A percentile compares a stretch with the other conserved stretches of the same genome.
Evolutionary conservation across 2,329 filamentous ascomycete genomes (phyloP).

Genomic region (Neofusicoccum sp.): DNA sequence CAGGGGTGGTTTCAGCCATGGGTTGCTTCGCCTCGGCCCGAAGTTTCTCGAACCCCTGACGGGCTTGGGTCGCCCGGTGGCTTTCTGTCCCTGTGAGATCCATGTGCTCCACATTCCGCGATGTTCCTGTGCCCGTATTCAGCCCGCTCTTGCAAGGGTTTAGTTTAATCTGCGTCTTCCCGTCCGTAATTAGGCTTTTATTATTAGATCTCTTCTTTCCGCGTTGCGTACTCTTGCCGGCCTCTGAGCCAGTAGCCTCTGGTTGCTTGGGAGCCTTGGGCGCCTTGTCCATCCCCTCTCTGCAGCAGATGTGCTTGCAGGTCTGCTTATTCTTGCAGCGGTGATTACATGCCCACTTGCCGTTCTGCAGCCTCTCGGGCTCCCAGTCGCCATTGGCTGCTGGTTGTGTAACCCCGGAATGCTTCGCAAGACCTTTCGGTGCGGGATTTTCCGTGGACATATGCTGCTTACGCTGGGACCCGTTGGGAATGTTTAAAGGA

Average conservation of each 20-base stretch:
- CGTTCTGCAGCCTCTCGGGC: slow-evolving; percentile 61
- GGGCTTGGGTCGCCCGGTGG: slow-evolving; percentile 14
- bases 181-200: slow-evolving; percentile 7
- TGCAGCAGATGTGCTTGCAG: slow-evolving; percentile 73
- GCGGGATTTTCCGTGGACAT: not conserved
- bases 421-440: slow-evolving; percentile 3
- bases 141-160: not conserved
- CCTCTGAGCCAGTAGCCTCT: not conserved
- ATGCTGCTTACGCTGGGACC: not conserved
- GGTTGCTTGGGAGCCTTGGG: slow-evolving; percentile 38
- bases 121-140: not conserved
- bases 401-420: slow-evolving; percentile 17
- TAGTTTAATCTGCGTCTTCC: slow-evolving; percentile 1
- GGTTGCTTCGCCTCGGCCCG: slow-evolving; percentile 10
- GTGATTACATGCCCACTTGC: slow-evolving; percentile 74
- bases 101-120: slow-evolving; percentile 11
- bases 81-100: slow-evolving; percentile 8
- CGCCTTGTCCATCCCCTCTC: slow-evolving; percentile 67
- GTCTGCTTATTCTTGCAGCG: slow-evolving; percentile 59
- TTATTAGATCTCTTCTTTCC: slow-evolving; percentile 10
- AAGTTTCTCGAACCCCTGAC: slow-evolving; percentile 9
- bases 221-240: slow-evolving; percentile 10
- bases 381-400: slow-evolving; percentile 26
- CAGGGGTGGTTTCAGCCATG: slow-evolving; percentile 14
- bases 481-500: not conserved